These are phyloP conservation scores for Ustilago crameri DNA, from an alignment of 1,284 basidiomycete species.

Conservation along the genomic window DNA sequence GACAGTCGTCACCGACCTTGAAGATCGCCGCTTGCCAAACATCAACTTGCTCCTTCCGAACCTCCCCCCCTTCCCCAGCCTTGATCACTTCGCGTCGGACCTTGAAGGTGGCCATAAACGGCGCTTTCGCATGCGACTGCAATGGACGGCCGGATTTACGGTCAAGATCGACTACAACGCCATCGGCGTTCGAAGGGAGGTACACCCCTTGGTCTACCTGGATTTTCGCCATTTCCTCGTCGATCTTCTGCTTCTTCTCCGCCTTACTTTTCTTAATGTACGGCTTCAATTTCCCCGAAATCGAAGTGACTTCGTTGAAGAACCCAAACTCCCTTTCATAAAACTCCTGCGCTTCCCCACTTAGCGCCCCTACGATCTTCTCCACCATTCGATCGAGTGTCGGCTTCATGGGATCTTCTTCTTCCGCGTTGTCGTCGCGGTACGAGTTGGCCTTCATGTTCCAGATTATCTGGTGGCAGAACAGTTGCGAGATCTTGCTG, in stretches of 20 bases:
- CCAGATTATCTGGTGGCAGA: constrained; percentile 99
- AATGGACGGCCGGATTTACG: constrained; percentile 94
- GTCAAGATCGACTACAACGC: constrained; percentile 93
- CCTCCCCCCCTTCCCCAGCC: constrained; percentile 56
- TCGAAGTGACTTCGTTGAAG: constrained; percentile 95
- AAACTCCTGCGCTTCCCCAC: constrained; percentile 88
- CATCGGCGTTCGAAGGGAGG: constrained; percentile 96
- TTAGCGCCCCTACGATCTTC: constrained; percentile 83
- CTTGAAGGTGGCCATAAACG: constrained; percentile 99
- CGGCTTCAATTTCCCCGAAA: constrained; percentile 96
- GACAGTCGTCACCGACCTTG: constrained; percentile 99
- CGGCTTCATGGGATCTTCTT: constrained; percentile 94
- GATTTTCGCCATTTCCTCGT: constrained; percentile 99
- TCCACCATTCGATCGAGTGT: constrained; percentile 87
- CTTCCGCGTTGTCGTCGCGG: constrained; percentile 79
- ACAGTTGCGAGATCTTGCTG: constrained; percentile 94
- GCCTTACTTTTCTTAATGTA: constrained; percentile 94
- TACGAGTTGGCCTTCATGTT: constrained; percentile 99
- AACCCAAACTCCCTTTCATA: constrained; percentile 96
- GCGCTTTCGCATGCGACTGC: constrained; percentile 98
- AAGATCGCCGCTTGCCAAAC: constrained; percentile 99
- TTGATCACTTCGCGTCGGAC: constrained; percentile 73
- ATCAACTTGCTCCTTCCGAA: constrained; percentile 69
- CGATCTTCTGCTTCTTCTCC: constrained; percentile 99
- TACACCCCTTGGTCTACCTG: constrained; percentile 92